A percentile compares a stretch with the other conserved stretches of the same genome.
Conservation (phyloP, 1,284 basidiomycete genomes). For the Tylopilus orsonianus region DNA sequence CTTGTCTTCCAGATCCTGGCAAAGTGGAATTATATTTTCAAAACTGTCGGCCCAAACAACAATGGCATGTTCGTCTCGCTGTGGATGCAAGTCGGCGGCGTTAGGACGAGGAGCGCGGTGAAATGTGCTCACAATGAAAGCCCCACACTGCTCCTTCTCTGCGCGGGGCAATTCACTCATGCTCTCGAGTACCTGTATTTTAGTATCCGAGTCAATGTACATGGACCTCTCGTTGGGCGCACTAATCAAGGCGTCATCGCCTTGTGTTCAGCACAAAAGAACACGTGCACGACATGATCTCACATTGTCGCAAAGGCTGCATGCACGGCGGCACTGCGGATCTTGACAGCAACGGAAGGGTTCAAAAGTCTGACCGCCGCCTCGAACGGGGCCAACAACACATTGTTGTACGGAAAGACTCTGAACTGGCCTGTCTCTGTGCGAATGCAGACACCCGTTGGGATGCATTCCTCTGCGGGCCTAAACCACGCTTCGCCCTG, state of each 20-base stretch:
- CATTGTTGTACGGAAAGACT: constrained; percentile 72
- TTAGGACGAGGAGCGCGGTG: not conserved
- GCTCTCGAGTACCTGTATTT: constrained; percentile 68
- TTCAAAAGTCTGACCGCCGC: constrained; percentile 71
- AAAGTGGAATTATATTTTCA: constrained; percentile 68
- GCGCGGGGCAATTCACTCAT: constrained; percentile 69
- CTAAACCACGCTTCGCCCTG: constrained; percentile 60
- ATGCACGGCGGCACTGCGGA: constrained; percentile 77
- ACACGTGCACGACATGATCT: not conserved
- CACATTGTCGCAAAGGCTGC: constrained; percentile 59
- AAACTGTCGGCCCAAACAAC: constrained; percentile 78
- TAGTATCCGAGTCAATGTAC: constrained; percentile 67
- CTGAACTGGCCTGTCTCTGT: constrained; percentile 64
- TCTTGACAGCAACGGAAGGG: constrained; percentile 78
- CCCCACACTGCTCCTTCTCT: constrained; percentile 81
- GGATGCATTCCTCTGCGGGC: constrained; percentile 44
- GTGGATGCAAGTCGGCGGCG: constrained; percentile 4
- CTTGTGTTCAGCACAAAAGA: not conserved
- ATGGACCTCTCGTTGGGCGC: constrained; percentile 35
- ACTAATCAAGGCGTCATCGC: not conserved
- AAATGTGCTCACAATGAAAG: constrained; percentile 66
- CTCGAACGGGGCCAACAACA: constrained; percentile 64
- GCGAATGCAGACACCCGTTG: constrained; percentile 65
- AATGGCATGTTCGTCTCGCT: constrained; percentile 73
- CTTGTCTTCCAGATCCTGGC: constrained; percentile 73